Evolutionary conservation across 805 yeast species (phyloP), one percentile per base, ranked within the genome.

Genomic region (Trichomonascus vanleenenianus): DNA sequence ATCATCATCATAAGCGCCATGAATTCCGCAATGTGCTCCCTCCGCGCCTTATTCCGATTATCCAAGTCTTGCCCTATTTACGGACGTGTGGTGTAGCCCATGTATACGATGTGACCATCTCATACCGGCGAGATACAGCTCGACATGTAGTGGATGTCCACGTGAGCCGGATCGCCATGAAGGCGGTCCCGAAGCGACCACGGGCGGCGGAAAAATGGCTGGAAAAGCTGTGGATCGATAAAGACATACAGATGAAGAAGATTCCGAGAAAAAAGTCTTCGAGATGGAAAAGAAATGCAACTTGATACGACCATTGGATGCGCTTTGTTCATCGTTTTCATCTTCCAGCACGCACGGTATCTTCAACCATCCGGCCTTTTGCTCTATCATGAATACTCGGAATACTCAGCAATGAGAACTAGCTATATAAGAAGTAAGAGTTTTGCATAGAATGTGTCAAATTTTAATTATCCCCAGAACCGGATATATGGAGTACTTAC

Each of bases 161-260:
- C 15, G 43, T 56, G 8, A 14, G 40, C 19, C 46, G 50, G 34
- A 20, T 25, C 19, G 31, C 45, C 12, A 39, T 53, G 8, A 12
- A 45, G 5, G 18, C 31, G 7, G 16, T 62, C 3, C 59, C 62
- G 4, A 42, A 42, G 8, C 39, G 48, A 16, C 50, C 48, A 30
- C 47, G 52, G 33, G 45, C 49, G n/a, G 34, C 56, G 9, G 56
- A 85, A 51, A 78, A 75, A 59, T 88, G 93, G 85, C 62, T 88
- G 6, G 96, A 88, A 59, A 66, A 66, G 35, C 65, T 69, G 30
- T 88, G 96, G 96, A 62, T 64, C 7, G 76, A 73, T 33, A 86
- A 85, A 57, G 96, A 88, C 57, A 67, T 14, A 8, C 22, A 10
- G 16, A 11, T 20, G 14, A 30, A 30, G 42, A 18, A 27, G 30